Base-by-base conservation (phyloP, 768 basidiomycete species). In the Xerocomellus chrysenteron region DNA sequence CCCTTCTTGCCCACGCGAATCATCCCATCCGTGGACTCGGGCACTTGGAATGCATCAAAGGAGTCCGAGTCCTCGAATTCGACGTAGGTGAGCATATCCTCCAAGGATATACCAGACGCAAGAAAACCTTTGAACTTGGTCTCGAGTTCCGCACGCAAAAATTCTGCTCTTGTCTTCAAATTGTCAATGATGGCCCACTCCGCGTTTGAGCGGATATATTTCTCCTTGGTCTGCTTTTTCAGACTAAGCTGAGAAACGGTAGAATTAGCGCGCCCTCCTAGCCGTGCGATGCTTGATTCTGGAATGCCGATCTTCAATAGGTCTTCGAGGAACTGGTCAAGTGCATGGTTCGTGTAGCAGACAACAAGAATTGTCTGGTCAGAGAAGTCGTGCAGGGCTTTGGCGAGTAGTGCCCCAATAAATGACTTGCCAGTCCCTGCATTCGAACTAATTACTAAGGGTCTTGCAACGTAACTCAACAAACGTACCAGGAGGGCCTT, bases 351-450 rank as follows among this genome's bases (percentile, higher is more conserved):
- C 0, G 87, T 89, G 57, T 81, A 88, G 60, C 86, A 87, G 39
- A 86, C 82, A 2, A 88, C 84, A 11, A 88, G 78, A 19, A 88
- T 84, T 1, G 67, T 82, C 42, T 75, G 71, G 0, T 61, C 35
- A 0, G 79, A 79, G 54, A 68, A 68, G 24, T 81, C 77, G 47
- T 87, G 78, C 5, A 87, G 65, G 7, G 78, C 71, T 58, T 87
- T 88, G 0, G 83, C 84, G 1, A 88, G 69, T 0, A 88, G 69
- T 0, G 84, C 83, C 0, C 87, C 87, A 26, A 88, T 82, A 60
- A 87, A 87, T 0, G 85, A 87, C 58, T 88, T 89, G 2, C 87
- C 87, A 0, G 87, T 89, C 1, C 87, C 87, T 88, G 10, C 39
- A 42, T 24, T 5, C 14, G 7, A 24, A 17, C 21, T 17, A 11